Evolutionary conservation across 2,329 filamentous ascomycete genomes (phyloP), one percentile per base, ranked within the genome.

Genomic region (Neonectria ditissima): DNA sequence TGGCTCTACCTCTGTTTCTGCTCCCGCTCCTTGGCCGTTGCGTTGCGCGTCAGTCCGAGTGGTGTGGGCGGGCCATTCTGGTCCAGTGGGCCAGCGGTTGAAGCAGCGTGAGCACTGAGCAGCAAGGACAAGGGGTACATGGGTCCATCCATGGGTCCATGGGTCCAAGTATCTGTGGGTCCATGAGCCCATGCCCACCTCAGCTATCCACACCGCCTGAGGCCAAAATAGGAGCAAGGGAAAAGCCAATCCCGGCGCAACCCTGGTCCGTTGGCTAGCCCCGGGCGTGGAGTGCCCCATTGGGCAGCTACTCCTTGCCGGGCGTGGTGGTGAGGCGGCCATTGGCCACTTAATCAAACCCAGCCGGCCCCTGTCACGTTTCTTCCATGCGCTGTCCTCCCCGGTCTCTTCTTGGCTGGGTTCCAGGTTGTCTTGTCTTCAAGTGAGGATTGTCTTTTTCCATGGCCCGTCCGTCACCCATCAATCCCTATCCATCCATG

Each of bases 331-430:
- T 72, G 69, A 68, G 59, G 64, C 74, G 73, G 74, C 79, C 78
- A 86, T 86, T 87, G 84, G 84, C 70, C 79, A 78, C 75, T 81
- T 82, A 80, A 85, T 86, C 79, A 81, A 80, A 81, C 80, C 78
- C 80, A 78, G 78, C 74, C 69, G 73, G 75, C 74, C 82, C 82
- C 78, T 82, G 80, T 83, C 82, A 81, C 80, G 77, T 82, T 82
- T 82, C 78, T 81, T 77, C 80, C 81, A 84, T 84, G 81, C 81
- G 78, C 80, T 81, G 82, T 76, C 78, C 78, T 79, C 68, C 73
- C 73, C 69, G 67, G 72, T 65, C 66, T 62, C 70, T 71, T 73
- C 65, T 61, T 69, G 68, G 59, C 45, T 48, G 53, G 53, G 50
- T 51, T 66, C n/a, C n/a, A n/a, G 24, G 24, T 6, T 26, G 24